Conservation (phyloP, 2,329 filamentous ascomycete species). For the Penicillium sp. region DNA sequence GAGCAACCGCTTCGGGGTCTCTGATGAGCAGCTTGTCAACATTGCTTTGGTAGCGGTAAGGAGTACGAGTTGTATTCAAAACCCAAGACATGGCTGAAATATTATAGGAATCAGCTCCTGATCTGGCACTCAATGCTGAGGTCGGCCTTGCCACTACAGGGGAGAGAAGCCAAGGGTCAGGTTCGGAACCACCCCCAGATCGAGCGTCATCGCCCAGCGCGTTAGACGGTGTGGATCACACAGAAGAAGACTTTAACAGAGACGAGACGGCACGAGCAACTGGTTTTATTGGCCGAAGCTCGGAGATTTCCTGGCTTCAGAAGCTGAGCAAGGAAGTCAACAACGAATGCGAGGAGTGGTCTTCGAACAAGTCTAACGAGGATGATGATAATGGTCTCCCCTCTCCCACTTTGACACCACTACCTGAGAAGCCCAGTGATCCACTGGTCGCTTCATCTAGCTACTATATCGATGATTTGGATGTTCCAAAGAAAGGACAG, state of each 20-base stretch:
- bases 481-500: conserved; percentile 40
- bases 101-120: conserved; percentile 30
- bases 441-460: conserved; percentile 37
- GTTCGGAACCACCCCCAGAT: conserved; percentile 29
- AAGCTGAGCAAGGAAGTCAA: conserved; percentile 41
- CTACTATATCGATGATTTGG: conserved; percentile 48
- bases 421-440: conserved; percentile 29
- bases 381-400: conserved; percentile 31
- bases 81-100: conserved; percentile 22
- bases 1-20: conserved; percentile 40
- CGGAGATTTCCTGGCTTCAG: conserved; percentile 52
- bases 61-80: conserved; percentile 1
- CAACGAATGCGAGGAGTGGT: conserved; percentile 28
- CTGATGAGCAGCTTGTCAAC: conserved; percentile 42
- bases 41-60: conserved; percentile 40
- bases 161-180: conserved; percentile 27
- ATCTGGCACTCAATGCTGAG: conserved; percentile 30
- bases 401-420: conserved; percentile 34
- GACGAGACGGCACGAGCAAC: conserved; percentile 44
- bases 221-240: conserved; percentile 45
- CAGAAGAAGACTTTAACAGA: conserved; percentile 49
- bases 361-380: conserved; percentile 20
- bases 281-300: conserved; percentile 51
- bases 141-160: conserved; percentile 14
- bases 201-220: conserved; percentile 37